Evolutionary conservation across 495 filamentous ascomycete genomes (phyloP).

Genomic region (Aspergillus saccharolyticus): DNA sequence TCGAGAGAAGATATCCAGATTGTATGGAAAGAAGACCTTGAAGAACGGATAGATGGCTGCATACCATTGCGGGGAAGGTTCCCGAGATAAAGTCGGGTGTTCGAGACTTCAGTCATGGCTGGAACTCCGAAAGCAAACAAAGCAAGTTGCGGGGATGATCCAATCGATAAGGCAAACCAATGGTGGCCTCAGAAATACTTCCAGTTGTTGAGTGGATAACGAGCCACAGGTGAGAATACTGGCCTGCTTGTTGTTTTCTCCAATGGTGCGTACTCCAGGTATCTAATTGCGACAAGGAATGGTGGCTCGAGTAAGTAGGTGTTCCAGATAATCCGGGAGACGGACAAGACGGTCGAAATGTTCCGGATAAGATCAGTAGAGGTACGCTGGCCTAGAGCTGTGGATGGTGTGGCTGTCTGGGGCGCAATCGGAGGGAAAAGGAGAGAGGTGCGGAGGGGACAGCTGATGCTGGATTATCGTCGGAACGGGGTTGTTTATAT

Average conservation of each 20-base stretch:
- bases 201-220: background rate
- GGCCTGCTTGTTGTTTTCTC: background rate
- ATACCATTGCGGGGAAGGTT: constrained; percentile 96
- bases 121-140: constrained; percentile 7
- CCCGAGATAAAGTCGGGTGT: constrained; percentile 92
- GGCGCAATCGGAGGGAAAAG: constrained; percentile 4
- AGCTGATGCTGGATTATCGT: too few species aligned
- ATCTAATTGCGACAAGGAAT: background rate
- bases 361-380: background rate
- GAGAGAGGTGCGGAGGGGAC: background rate
- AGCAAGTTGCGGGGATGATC: background rate
- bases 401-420: too few species aligned
- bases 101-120: constrained; percentile 67
- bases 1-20: constrained; percentile 17
- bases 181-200: background rate
- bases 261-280: background rate
- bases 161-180: constrained; percentile 1
- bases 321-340: background rate
- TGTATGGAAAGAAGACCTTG: constrained; percentile 16
- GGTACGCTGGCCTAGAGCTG: too few species aligned
- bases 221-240: background rate
- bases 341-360: background rate
- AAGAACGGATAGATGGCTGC: constrained; percentile 42
- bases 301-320: background rate
- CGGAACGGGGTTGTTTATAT: too few species aligned